Evolutionary conservation across 2,329 filamentous ascomycete species (phyloP).

Genomic region (Trichoderma lentiforme): DNA sequence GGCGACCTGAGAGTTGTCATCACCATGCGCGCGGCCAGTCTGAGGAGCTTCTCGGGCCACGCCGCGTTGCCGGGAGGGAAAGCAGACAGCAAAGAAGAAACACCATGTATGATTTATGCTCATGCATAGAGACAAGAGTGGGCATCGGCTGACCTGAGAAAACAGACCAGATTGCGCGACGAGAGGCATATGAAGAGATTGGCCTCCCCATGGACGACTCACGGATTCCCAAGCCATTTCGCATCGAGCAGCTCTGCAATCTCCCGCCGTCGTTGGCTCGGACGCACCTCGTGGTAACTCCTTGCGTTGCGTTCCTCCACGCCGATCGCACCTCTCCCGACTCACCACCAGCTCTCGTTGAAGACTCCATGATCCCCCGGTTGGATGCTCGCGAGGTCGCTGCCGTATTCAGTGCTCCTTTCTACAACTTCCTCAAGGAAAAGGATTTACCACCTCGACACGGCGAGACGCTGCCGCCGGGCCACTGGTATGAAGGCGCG

Average conservation of each 20-base stretch:
- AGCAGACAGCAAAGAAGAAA: constrained; percentile 56
- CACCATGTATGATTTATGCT: constrained; percentile 49
- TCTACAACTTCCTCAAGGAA: constrained; percentile 72
- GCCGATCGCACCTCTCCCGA: constrained; percentile 46
- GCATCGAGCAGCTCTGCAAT: constrained; percentile 82
- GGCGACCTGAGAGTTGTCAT: constrained; percentile 74
- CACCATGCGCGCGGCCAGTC: constrained; percentile 62
- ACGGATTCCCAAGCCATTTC: constrained; percentile 71
- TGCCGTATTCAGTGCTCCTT: constrained; percentile 86
- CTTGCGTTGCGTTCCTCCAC: constrained; percentile 75
- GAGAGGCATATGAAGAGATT: constrained; percentile 92
- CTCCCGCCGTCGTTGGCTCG: constrained; percentile 73
- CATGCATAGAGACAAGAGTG: background rate
- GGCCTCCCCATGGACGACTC: constrained; percentile 72
- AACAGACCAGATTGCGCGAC: constrained; percentile 75
- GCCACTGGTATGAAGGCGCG: constrained; percentile 78
- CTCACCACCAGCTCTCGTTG: constrained; percentile 46
- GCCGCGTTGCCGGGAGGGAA: constrained; percentile 83
- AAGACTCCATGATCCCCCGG: constrained; percentile 70
- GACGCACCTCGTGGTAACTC: constrained; percentile 70
- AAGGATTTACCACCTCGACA: constrained; percentile 51
- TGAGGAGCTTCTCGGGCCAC: constrained; percentile 74
- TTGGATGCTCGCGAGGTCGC: constrained; percentile 89
- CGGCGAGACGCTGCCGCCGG: constrained; percentile 42
- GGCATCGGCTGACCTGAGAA: background rate